These are phyloP conservation scores for Kockiozyma suomiensis DNA, from an alignment of 805 yeast species.

Conservation along the genomic window DNA sequence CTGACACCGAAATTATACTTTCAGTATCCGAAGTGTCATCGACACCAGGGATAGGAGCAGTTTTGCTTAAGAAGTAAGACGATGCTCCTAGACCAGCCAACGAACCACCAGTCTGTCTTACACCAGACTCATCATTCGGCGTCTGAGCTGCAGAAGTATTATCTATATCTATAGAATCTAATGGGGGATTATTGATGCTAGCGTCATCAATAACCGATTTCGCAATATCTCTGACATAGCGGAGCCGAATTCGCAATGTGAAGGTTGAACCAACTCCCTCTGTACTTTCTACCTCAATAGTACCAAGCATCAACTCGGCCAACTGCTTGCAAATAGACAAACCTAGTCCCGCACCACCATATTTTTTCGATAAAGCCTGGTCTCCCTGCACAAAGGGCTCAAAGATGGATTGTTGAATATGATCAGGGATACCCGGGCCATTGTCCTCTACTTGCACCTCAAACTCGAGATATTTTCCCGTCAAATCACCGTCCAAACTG, in stretches of 20 bases:
- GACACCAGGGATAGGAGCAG: background rate
- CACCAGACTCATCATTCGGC: background rate
- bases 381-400: conserved; percentile 98
- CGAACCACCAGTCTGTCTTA: conserved; percentile 11
- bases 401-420: conserved; percentile 79
- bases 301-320: conserved; percentile 88
- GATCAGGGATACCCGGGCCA: conserved; percentile 91
- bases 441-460: conserved; percentile 82
- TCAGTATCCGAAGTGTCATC: conserved; percentile 16
- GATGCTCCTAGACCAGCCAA: conserved; percentile 25
- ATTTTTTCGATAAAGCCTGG: conserved; percentile 84
- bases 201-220: background rate
- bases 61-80: conserved; percentile 21
- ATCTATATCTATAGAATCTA: background rate
- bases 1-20: conserved; percentile 15
- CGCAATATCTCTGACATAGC: conserved; percentile 49
- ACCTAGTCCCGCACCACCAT: conserved; percentile 97
- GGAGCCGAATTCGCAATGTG: conserved; percentile 49
- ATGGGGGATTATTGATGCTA: background rate
- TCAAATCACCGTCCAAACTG: conserved; percentile 28
- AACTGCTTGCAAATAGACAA: conserved; percentile 85
- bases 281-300: conserved; percentile 69
- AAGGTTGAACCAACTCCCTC: conserved; percentile 86
- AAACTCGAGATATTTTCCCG: conserved; percentile 57
- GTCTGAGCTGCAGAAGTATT: background rate